Evolutionary conservation across 2,329 filamentous ascomycete genomes (phyloP).

Genomic region (Gaeumannomyces sp.): DNA sequence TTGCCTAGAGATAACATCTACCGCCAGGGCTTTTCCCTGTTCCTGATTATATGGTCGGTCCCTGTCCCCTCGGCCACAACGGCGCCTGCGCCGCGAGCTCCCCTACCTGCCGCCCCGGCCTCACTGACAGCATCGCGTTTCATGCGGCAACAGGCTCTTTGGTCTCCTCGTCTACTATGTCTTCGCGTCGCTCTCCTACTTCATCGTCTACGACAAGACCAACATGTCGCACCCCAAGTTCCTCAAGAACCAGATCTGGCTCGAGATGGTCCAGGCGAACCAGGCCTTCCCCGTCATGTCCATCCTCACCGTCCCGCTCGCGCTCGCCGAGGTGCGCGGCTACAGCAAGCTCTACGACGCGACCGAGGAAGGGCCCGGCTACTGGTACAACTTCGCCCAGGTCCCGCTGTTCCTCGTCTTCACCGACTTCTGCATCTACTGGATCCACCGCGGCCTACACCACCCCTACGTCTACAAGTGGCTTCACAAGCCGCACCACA

Average conservation of each 20-base stretch:
- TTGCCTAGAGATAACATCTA: conserved; percentile 71
- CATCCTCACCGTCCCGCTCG: conserved; percentile 71
- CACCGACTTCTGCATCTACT: conserved; percentile 87
- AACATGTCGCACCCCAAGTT: conserved; percentile 89
- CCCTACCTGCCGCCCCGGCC: no score
- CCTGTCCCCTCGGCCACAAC: neutral
- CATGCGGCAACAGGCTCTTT: conserved; percentile 61
- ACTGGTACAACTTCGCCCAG: conserved; percentile 73
- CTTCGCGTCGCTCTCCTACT: conserved; percentile 75
- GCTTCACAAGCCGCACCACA: conserved; percentile 96
- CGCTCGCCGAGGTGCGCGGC: conserved; percentile 76
- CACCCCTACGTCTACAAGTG: conserved; percentile 76
- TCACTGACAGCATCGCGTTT: neutral
- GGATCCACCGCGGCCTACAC: conserved; percentile 82
- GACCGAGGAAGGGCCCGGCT: conserved; percentile 66
- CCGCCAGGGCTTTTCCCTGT: conserved; percentile 70
- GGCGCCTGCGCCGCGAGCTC: no score
- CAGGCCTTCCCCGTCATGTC: conserved; percentile 76
- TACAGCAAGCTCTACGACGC: conserved; percentile 83
- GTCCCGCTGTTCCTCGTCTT: conserved; percentile 86
- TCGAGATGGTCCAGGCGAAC: conserved; percentile 80
- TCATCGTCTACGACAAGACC: conserved; percentile 86
- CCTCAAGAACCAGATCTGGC: conserved; percentile 83
- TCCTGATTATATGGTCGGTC: conserved; percentile 76
- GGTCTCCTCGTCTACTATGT: conserved; percentile 79